Conservation (phyloP, 192 early-diverging fungal genomes). For the Kickxella alabastrina region DNA sequence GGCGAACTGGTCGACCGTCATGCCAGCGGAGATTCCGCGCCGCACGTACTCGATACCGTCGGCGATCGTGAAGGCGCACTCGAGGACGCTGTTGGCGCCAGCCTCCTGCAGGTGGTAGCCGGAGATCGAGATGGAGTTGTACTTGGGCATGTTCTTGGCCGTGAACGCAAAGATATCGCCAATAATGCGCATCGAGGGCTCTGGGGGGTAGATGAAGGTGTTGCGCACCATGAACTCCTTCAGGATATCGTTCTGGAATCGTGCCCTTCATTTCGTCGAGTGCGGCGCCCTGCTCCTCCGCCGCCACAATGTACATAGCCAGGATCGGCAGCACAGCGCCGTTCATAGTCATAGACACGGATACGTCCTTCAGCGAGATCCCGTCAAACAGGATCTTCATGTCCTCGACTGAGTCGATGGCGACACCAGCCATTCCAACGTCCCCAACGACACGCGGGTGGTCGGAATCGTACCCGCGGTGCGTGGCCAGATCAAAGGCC, state of each 20-base stretch:
- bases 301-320: conserved; percentile 88
- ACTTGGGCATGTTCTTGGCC: conserved; percentile 85
- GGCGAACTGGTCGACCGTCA: conserved; percentile 85
- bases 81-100: conserved; percentile 82
- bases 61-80: conserved; percentile 86
- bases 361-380: conserved; percentile 86
- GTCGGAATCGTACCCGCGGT: conserved; percentile 86
- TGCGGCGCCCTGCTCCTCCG: conserved; percentile 79
- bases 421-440: conserved; percentile 92
- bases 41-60: conserved; percentile 82
- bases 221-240: conserved; percentile 96
- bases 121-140: conserved; percentile 94
- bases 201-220: conserved; percentile 91
- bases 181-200: conserved; percentile 85
- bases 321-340: conserved; percentile 89
- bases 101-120: conserved; percentile 94
- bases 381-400: conserved; percentile 90
- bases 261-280: conserved; percentile 79
- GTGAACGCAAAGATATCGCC: conserved; percentile 89
- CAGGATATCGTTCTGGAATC: conserved; percentile 90
- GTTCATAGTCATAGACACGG: conserved; percentile 94
- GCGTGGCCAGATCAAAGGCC: conserved; percentile 88
- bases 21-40: conserved; percentile 72
- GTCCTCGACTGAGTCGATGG: conserved; percentile 88
- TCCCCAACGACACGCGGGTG: conserved; percentile 86